Evolutionary conservation across 1,139 yeast genomes (phyloP).

Genomic region (Candida mesenterica): DNA sequence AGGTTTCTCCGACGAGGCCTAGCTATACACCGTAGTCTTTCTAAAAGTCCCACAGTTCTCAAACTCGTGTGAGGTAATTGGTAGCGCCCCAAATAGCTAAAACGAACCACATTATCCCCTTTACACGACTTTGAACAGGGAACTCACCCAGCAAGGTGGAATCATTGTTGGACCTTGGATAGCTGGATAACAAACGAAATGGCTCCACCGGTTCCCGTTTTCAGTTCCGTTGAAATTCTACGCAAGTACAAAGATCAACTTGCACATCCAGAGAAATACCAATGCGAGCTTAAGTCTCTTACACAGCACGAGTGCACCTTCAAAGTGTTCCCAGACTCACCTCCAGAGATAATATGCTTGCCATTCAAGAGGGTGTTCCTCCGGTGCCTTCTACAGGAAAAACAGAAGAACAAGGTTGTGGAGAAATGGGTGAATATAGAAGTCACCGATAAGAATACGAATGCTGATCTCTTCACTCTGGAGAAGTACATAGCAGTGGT

Average conservation of each 20-base stretch:
- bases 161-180: too few species aligned
- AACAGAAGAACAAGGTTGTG: slow-evolving; percentile 21
- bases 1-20: too few species aligned
- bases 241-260: slow-evolving; percentile 28
- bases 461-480: slow-evolving; percentile 27
- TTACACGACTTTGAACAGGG: too few species aligned
- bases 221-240: slow-evolving; percentile 29
- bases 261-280: slow-evolving; percentile 29
- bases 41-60: too few species aligned
- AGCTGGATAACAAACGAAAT: slow-evolving; percentile 15
- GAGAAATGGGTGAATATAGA: slow-evolving; percentile 44
- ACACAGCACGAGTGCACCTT: slow-evolving; percentile 54
- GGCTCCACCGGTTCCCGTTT: slow-evolving; percentile 53
- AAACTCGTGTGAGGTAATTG: too few species aligned
- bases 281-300: slow-evolving; percentile 43
- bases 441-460: slow-evolving; percentile 38
- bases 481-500: slow-evolving; percentile 28
- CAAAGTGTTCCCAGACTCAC: slow-evolving; percentile 24
- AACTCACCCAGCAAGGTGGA: too few species aligned
- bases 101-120: too few species aligned
- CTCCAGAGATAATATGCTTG: slow-evolving; percentile 47
- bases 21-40: too few species aligned
- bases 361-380: slow-evolving; percentile 56
- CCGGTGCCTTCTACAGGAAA: slow-evolving; percentile 40
- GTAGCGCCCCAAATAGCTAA: too few species aligned